phyloP scores from a whole-genome alignment of 2,329 filamentous ascomycete species.

The Colletotrichum orchidophilum region DNA sequence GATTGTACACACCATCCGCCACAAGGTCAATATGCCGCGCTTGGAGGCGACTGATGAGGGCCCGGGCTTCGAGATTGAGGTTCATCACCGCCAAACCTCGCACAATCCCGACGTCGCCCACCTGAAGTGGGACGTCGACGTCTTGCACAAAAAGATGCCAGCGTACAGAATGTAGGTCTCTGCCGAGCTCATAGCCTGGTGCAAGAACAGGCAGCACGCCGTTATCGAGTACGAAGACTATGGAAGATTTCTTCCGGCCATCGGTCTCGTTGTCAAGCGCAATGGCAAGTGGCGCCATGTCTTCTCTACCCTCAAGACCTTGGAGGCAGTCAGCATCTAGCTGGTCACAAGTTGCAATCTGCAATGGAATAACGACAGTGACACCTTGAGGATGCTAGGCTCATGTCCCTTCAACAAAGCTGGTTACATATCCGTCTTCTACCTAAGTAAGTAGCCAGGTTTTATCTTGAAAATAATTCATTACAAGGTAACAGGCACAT shows the following conservation, averaged over 20 bases:
- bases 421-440: neutral
- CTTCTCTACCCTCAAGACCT: neutral
- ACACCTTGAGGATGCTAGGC: neutral
- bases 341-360: neutral
- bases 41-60: neutral
- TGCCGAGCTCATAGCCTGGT: neutral
- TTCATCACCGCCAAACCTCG: neutral
- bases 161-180: neutral
- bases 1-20: neutral
- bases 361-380: neutral
- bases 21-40: neutral
- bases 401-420: neutral
- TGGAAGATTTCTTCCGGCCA: neutral
- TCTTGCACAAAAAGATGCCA: neutral
- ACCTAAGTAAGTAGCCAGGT: too few relatives aligned
- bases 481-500: conserved; percentile 8
- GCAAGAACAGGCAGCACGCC: neutral
- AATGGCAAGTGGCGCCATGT: neutral
- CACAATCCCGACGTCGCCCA: neutral
- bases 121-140: neutral
- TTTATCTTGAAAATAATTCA: too few relatives aligned
- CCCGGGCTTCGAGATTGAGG: neutral
- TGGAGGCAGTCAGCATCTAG: neutral
- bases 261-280: neutral
- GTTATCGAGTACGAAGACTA: neutral